These are phyloP conservation scores for Barnettozyma sp. DNA, from an alignment of 805 yeast genomes.

Conservation along the genomic window DNA sequence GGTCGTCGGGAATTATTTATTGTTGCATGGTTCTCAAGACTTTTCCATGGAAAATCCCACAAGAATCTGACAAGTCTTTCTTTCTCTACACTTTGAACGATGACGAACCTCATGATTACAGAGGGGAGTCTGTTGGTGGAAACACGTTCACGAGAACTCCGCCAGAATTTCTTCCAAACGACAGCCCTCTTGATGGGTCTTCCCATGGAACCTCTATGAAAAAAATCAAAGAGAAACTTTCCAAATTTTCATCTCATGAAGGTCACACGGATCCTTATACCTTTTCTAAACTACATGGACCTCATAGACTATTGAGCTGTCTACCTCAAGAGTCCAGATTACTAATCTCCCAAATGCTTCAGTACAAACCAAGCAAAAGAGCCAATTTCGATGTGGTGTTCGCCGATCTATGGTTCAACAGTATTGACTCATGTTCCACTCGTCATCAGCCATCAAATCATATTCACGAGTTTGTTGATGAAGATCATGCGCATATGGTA, in stretches of 20 bases:
- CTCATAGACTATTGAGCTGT: conserved; percentile 72
- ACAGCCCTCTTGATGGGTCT: too few species aligned
- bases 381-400: conserved; percentile 62
- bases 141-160: too few species aligned
- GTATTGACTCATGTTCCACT: conserved; percentile 41
- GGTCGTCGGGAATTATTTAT: conserved; percentile 80
- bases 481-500: conserved; percentile 39
- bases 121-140: too few species aligned
- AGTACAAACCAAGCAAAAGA: conserved; percentile 52
- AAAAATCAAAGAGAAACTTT: too few species aligned
- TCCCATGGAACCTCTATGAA: too few species aligned
- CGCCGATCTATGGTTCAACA: conserved; percentile 63
- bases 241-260: too few species aligned
- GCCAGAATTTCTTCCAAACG: too few species aligned
- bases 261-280: too few species aligned
- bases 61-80: conserved; percentile 61
- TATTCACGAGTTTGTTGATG: conserved; percentile 42
- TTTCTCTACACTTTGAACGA: conserved; percentile 57
- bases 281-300: conserved; percentile 49
- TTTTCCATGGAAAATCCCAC: conserved; percentile 86
- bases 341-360: conserved; percentile 57
- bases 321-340: conserved; percentile 83
- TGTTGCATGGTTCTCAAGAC: conserved; percentile 83
- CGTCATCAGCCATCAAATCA: conserved; percentile 42
- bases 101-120: conserved; percentile 74